Base-by-base conservation (phyloP, 2,329 filamentous ascomycete species). In the Aureobasidium sp. region DNA sequence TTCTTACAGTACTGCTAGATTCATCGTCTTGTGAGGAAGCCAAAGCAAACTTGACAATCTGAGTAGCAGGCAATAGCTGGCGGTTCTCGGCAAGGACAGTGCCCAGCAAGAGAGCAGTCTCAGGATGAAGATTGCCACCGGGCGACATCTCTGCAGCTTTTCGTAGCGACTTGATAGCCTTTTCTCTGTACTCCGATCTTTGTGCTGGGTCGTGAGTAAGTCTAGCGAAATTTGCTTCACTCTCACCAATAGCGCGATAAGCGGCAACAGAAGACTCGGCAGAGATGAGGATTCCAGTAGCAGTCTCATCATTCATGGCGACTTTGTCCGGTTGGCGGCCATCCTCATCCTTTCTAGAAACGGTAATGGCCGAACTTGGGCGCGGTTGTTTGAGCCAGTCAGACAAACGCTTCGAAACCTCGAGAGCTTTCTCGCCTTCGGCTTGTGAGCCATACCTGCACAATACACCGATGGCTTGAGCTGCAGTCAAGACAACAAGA, bases 81-180 rank as follows among this genome's bases (percentile, higher is more conserved):
- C 92, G 82, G 66, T 88, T 88, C 76, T 99, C 92, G 0, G 93
- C 92, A 37, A 96, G 81, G n/a, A 96, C 78, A n/a, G 94, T 77
- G 10, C 87, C 88, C 1, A 97, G 81, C 1, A 89, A 87, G 71
- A 93, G 97, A 5, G 92, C 81, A 46, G 88, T 88, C 63, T 92
- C 86, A 12, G 91, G 80, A 68, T 92, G 89, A 56, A 85, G 66
- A 8, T 63, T 61, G 36, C 67, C 67, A 13, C 68, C 65, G 17
- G 55, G 55, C 24, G 56, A 53, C 20, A 61, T n/a, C 17, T 50
- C 51, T 7, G 37, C 56, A 44, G 53, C 53, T 32, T 43, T 61
- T 24, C 46, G 47, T 32, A 60, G 36, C 1, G 75, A 9, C 90
- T 88, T 82, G 41, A 94, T 85, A 1, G 93, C 92, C 70, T 90